A percentile compares a stretch with the other conserved stretches of the same genome.
phyloP scores from a whole-genome alignment of 495 filamentous ascomycete genomes.

The Extremus antarcticus region DNA sequence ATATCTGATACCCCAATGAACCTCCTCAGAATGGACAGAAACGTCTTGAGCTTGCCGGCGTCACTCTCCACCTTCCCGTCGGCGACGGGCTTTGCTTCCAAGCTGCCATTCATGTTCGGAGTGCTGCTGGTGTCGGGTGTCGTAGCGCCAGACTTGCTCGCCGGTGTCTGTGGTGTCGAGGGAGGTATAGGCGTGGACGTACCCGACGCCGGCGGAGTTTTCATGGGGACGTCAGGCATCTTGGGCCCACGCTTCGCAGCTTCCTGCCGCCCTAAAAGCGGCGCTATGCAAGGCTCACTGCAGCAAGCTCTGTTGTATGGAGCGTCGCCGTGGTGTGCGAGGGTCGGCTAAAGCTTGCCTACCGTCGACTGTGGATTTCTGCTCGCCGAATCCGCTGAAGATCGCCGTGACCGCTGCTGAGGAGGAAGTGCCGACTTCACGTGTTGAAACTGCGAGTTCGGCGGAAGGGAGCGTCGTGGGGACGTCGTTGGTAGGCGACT shows the following conservation, averaged over 20 bases:
- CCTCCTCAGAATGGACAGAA: constrained; percentile 73
- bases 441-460: constrained; percentile 1
- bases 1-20: constrained; percentile 95
- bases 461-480: background rate
- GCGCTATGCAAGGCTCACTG: background rate
- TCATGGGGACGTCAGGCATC: background rate
- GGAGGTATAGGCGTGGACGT: background rate
- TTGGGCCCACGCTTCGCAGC: background rate
- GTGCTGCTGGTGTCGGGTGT: background rate
- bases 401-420: background rate
- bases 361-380: background rate
- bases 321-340: background rate
- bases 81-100: background rate
- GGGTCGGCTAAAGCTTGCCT: background rate
- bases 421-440: background rate
- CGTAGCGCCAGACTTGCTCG: background rate
- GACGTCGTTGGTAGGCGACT: background rate
- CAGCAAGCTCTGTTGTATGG: background rate
- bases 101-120: background rate
- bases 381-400: background rate
- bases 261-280: background rate
- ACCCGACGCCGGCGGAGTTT: background rate
- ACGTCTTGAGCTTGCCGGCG: constrained; percentile 70
- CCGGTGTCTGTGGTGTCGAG: background rate
- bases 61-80: constrained; percentile 63